Percentiles rank a stretch among this genome's conserved stretches.
These are phyloP conservation scores for Amaranthus tricolor DNA, from an alignment of 179 eudicot species.

Conservation along the genomic window DNA sequence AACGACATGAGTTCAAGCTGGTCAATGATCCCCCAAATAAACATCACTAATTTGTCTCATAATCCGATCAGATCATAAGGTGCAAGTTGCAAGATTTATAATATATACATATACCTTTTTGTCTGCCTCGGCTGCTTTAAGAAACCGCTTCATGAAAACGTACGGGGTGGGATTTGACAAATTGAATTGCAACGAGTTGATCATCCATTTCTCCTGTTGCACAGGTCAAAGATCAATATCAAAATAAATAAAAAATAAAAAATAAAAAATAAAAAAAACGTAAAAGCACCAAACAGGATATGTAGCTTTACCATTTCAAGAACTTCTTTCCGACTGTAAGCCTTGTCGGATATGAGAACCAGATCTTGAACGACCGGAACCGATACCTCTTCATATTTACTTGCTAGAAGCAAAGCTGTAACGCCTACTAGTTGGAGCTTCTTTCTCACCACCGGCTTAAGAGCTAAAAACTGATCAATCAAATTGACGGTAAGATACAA, in stretches of 20 bases:
- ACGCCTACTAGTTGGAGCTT: constrained; percentile 60
- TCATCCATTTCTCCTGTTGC: constrained; percentile 61
- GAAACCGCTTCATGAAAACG: constrained; percentile 69
- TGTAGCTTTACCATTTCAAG: constrained; percentile 58
- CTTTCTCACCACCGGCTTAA: constrained; percentile 54
- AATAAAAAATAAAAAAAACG: too few relatives aligned
- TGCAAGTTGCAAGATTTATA: background rate
- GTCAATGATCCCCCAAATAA: constrained; percentile 1
- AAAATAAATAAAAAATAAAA: background rate
- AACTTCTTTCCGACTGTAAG: constrained; percentile 59
- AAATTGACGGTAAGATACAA: constrained; percentile 66
- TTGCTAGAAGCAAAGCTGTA: constrained; percentile 41
- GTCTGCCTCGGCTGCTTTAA: constrained; percentile 69
- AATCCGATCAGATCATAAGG: background rate
- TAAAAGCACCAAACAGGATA: background rate
- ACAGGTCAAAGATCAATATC: background rate
- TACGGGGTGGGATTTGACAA: constrained; percentile 69
- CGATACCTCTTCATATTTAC: constrained; percentile 42
- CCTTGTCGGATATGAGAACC: constrained; percentile 61
- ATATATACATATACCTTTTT: constrained; percentile 34
- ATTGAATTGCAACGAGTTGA: constrained; percentile 63
- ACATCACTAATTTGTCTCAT: background rate
- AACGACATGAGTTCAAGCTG: constrained; percentile 61
- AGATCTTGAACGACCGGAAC: constrained; percentile 57
- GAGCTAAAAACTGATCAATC: constrained; percentile 65